A percentile compares a stretch with the other conserved stretches of the same genome.
Evolutionary conservation across 208 protist species (phyloP).

Genomic region (Trypanosoma mega): DNA sequence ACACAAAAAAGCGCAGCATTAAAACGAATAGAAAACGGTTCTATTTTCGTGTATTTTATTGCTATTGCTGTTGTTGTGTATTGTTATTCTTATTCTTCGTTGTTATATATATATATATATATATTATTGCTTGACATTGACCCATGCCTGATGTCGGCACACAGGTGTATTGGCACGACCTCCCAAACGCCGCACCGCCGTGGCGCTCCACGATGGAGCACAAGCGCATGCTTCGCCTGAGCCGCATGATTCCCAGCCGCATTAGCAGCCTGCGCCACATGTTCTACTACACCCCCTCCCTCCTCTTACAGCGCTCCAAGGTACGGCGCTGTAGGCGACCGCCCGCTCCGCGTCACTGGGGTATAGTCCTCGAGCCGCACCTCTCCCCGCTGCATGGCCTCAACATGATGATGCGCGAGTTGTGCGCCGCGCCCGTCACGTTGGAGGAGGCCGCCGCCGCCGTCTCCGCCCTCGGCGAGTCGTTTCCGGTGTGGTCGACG

Average conservation of each 20-base stretch:
- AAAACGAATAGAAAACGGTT: too few species aligned
- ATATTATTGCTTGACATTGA: not conserved
- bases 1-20: too few species aligned
- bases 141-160: constrained; percentile 25
- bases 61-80: not conserved
- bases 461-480: constrained; percentile 22
- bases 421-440: constrained; percentile 29
- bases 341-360: constrained; percentile 13
- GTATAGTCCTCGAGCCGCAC: constrained; percentile 51
- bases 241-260: not conserved
- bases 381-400: constrained; percentile 51
- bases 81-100: not conserved
- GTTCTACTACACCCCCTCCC: not conserved
- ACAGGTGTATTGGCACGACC: constrained; percentile 35
- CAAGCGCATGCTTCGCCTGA: constrained; percentile 5
- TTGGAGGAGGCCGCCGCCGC: constrained; percentile 28
- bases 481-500: constrained; percentile 36
- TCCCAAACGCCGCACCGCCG: constrained; percentile 13
- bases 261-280: constrained; percentile 11
- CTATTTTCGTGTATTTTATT: not conserved
- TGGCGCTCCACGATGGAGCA: constrained; percentile 16
- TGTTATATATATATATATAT: not conserved
- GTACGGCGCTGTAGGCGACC: not conserved
- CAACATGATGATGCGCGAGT: constrained; percentile 54
- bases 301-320: not conserved